Conservation (phyloP, 116 monocot species). For the Posidonia oceanica region DNA sequence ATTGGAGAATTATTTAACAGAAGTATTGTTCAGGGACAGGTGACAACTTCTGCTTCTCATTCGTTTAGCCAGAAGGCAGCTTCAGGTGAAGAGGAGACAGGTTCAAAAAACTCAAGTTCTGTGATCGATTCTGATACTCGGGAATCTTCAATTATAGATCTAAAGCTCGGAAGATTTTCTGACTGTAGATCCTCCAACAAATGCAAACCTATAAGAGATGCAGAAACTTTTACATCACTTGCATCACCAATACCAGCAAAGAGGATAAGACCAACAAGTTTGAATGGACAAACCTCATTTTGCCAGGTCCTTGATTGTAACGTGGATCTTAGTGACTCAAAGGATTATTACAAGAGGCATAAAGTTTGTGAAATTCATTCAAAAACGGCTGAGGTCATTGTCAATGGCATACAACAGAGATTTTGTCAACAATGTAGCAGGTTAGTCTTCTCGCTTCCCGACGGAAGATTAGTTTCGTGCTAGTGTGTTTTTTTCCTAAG, state of each 20-base stretch:
- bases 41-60: neutral
- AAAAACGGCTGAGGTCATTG: constrained; percentile 14
- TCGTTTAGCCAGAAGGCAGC: constrained; percentile 2
- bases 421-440: constrained; percentile 18
- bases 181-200: constrained; percentile 1
- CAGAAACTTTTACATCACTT: neutral
- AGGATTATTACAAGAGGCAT: constrained; percentile 14
- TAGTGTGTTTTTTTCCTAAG: neutral
- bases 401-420: constrained; percentile 12
- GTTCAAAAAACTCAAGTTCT: constrained; percentile 1
- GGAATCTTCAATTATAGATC: constrained; percentile 11
- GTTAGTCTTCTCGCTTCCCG: neutral
- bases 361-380: constrained; percentile 14
- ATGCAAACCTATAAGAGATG: neutral
- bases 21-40: neutral
- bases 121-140: constrained; percentile 1
- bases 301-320: constrained; percentile 15
- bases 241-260: constrained; percentile 5
- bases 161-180: constrained; percentile 9
- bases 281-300: constrained; percentile 2
- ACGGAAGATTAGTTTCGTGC: no score
- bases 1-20: neutral
- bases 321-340: constrained; percentile 13
- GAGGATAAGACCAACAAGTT: constrained; percentile 4
- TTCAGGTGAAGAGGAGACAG: constrained; percentile 4